Conservation (phyloP, 2,329 filamentous ascomycete genomes). For the Pseudogymnoascus verrucosus region DNA sequence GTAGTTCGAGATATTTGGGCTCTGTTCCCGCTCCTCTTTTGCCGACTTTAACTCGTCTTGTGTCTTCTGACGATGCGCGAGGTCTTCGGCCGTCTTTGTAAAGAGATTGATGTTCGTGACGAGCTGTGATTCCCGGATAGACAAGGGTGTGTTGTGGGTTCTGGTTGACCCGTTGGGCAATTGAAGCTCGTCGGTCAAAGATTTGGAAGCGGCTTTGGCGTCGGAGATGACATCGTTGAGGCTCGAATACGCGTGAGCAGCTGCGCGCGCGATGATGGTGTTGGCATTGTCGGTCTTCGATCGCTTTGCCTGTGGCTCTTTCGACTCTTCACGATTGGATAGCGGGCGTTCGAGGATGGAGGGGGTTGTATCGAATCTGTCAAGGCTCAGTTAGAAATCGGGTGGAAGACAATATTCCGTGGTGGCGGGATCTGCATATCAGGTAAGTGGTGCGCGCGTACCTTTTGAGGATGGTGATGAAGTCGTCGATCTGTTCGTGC, state of each 20-base stretch:
- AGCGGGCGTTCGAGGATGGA: constrained; percentile 49
- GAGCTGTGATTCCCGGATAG: constrained; percentile 19
- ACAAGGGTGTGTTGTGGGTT: constrained; percentile 20
- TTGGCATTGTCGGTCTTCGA: constrained; percentile 43
- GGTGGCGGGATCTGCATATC: constrained; percentile 11
- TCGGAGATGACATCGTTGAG: constrained; percentile 59
- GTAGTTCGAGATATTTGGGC: constrained; percentile 1
- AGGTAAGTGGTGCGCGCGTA: constrained; percentile 28
- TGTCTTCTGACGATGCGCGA: constrained; percentile 53
- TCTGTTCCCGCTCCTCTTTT: constrained; percentile 22
- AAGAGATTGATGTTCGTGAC: constrained; percentile 35
- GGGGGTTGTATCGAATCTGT: constrained; percentile 46
- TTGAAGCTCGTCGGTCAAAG: constrained; percentile 42
- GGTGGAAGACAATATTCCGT: constrained; percentile 15
- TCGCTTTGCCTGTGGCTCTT: constrained; percentile 51
- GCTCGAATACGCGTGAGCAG: constrained; percentile 45
- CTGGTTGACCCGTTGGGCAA: constrained; percentile 24
- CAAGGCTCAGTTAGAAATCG: not conserved
- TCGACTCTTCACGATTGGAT: constrained; percentile 34
- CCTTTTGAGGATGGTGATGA: constrained; percentile 37
- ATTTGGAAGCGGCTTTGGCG: constrained; percentile 40
- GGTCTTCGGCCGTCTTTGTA: constrained; percentile 52
- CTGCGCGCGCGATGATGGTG: constrained; percentile 34
- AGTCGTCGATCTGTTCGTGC: constrained; percentile 33
- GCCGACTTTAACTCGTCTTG: constrained; percentile 36